A percentile compares a stretch with the other conserved stretches of the same genome.
Conservation (phyloP, 2,329 filamentous ascomycete genomes). For the Raffaelea albimanens region DNA sequence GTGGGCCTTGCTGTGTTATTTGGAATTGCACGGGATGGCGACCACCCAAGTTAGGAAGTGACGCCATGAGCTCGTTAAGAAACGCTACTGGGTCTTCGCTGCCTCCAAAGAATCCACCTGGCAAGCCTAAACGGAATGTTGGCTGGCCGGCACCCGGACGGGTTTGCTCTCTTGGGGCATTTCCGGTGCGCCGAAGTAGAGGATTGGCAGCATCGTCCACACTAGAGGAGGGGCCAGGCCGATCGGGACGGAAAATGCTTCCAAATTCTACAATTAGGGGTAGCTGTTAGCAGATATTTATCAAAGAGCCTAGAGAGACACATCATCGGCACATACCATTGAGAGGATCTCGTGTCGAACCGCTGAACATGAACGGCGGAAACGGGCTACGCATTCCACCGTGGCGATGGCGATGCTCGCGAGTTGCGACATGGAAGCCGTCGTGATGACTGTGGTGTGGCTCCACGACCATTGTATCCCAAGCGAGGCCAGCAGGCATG, state of each 20-base stretch:
- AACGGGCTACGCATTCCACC: conserved; percentile 47
- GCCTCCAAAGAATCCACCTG: conserved; percentile 33
- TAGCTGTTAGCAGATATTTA: conserved; percentile 5
- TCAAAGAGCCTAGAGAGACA: not conserved
- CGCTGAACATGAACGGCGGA: conserved; percentile 43
- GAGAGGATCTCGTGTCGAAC: conserved; percentile 44
- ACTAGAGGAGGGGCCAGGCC: conserved; percentile 42
- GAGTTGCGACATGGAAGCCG: conserved; percentile 16
- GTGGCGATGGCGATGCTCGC: conserved; percentile 46
- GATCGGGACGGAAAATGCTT: conserved; percentile 41
- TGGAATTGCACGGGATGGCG: conserved; percentile 51
- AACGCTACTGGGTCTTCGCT: conserved; percentile 34
- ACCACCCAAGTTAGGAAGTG: conserved; percentile 23
- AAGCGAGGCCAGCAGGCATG: conserved; percentile 40
- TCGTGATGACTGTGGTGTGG: conserved; percentile 34
- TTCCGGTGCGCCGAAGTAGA: conserved; percentile 58
- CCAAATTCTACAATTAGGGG: conserved; percentile 31
- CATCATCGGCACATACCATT: conserved; percentile 31
- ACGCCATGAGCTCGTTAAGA: conserved; percentile 46
- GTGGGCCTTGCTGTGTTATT: conserved; percentile 38
- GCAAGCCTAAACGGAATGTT: conserved; percentile 40
- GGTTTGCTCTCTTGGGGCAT: conserved; percentile 35
- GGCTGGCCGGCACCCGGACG: conserved; percentile 24
- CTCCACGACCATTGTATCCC: conserved; percentile 47
- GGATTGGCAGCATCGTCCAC: conserved; percentile 81